phyloP scores from a whole-genome alignment of 352 stramenopile species.

The Peronosclerospora sorghi region DNA sequence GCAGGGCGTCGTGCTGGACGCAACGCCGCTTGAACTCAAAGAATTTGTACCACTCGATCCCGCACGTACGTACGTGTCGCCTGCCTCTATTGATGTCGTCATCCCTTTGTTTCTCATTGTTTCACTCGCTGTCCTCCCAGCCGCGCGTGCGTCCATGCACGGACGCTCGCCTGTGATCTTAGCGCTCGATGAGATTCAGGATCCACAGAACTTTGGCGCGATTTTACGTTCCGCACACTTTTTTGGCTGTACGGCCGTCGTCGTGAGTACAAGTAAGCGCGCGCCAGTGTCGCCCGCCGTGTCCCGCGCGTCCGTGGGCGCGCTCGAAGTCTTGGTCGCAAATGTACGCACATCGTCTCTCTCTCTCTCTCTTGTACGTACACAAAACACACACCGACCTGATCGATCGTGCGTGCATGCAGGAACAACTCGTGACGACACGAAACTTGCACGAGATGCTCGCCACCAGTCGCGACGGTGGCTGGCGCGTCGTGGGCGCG shows the following conservation, averaged over 20 bases:
- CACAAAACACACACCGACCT: no score
- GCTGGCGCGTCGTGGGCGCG: slow-evolving; percentile 61
- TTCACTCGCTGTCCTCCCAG: background rate
- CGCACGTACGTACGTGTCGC: no score
- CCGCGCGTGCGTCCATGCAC: background rate
- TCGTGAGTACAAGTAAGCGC: slow-evolving; percentile 62
- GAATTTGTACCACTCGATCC: slow-evolving; percentile 41
- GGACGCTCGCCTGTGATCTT: slow-evolving; percentile 45
- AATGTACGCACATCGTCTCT: slow-evolving; percentile 30
- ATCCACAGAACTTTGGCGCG: slow-evolving; percentile 73
- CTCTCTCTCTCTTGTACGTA: background rate
- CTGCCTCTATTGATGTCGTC: no score
- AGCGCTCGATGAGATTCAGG: slow-evolving; percentile 67
- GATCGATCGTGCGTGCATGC: background rate
- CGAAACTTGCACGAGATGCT: slow-evolving; percentile 62
- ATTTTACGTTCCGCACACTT: slow-evolving; percentile 76
- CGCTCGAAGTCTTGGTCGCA: slow-evolving; percentile 62
- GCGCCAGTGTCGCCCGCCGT: slow-evolving; percentile 62
- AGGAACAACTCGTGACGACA: slow-evolving; percentile 58
- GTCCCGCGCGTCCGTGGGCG: slow-evolving; percentile 60
- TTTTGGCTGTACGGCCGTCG: slow-evolving; percentile 48
- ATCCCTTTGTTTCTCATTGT: no score
- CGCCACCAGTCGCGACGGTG: slow-evolving; percentile 47
- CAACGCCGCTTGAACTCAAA: slow-evolving; percentile 39
- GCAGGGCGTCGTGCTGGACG: slow-evolving; percentile 64